These are phyloP conservation scores for Capsicum pubescens DNA, from an alignment of 257 asterid genomes.

Conservation along the genomic window DNA sequence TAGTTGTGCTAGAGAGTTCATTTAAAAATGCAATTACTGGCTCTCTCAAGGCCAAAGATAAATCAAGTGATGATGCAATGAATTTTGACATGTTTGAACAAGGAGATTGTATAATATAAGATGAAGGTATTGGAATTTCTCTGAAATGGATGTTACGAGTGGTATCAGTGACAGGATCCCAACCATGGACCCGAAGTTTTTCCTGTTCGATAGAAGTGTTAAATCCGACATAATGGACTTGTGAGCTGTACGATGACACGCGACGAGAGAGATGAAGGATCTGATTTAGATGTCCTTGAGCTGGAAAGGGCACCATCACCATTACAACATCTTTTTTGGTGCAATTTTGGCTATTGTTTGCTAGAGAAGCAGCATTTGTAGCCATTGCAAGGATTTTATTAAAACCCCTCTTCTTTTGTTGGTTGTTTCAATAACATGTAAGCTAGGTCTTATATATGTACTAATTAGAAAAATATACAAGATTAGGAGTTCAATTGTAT, in stretches of 20 bases:
- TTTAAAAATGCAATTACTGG: background rate
- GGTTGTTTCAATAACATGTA: background rate
- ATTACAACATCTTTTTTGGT: conserved; percentile 15
- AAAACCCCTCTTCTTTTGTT: background rate
- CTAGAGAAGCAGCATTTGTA: background rate
- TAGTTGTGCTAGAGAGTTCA: background rate
- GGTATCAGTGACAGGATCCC: conserved; percentile 14
- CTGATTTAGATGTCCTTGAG: conserved; percentile 28
- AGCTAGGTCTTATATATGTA: background rate
- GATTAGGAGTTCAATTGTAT: background rate
- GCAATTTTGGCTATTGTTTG: background rate
- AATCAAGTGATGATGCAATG: background rate
- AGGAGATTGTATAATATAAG: background rate
- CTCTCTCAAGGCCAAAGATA: background rate
- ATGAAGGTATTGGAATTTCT: background rate
- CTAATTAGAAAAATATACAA: background rate
- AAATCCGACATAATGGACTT: conserved; percentile 21
- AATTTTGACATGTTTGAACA: background rate
- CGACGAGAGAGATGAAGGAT: conserved; percentile 31
- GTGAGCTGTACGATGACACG: conserved; percentile 21
- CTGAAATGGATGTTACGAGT: conserved; percentile 20
- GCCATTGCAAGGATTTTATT: conserved; percentile 7
- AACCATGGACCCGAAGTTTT: conserved; percentile 28
- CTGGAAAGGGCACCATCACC: conserved; percentile 3
- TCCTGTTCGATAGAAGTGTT: conserved; percentile 24